These are phyloP conservation scores for Rubia yunnanensis DNA, from an alignment of 257 asterid species.

Conservation along the genomic window DNA sequence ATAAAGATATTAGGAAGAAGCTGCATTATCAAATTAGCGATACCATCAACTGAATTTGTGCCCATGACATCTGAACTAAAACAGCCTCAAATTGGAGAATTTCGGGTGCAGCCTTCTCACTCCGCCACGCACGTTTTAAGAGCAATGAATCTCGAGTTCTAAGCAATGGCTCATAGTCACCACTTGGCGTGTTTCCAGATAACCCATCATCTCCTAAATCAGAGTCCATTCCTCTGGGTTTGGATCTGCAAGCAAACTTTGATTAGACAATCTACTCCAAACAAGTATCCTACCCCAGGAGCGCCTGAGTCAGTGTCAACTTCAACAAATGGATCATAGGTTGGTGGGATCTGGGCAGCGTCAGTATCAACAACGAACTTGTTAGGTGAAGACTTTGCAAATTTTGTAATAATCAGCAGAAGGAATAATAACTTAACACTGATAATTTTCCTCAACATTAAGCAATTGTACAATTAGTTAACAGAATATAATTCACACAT, in stretches of 20 bases:
- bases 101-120: constrained; percentile 94
- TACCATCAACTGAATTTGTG: constrained; percentile 68
- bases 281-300: too few species aligned
- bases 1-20: background rate
- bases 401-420: too few species aligned
- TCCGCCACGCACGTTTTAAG: constrained; percentile 79
- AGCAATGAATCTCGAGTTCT: constrained; percentile 72
- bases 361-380: too few species aligned
- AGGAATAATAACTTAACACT: too few species aligned
- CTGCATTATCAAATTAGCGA: background rate
- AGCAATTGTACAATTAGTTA: too few species aligned
- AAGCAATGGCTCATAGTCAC: constrained; percentile 58
- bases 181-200: constrained; percentile 27
- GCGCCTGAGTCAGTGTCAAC: too few species aligned
- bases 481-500: too few species aligned
- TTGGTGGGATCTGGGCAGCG: too few species aligned
- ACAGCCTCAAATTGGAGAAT: constrained; percentile 54
- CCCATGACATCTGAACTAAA: constrained; percentile 62
- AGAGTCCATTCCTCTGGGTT: constrained; percentile 34
- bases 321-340: too few species aligned
- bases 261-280: too few species aligned
- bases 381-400: too few species aligned
- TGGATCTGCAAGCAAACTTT: background rate
- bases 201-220: constrained; percentile 42
- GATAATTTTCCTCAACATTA: too few species aligned